Evolutionary conservation across 116 monocot species (phyloP), one percentile per base, ranked within the genome.

Genomic region (Zostera marina): DNA sequence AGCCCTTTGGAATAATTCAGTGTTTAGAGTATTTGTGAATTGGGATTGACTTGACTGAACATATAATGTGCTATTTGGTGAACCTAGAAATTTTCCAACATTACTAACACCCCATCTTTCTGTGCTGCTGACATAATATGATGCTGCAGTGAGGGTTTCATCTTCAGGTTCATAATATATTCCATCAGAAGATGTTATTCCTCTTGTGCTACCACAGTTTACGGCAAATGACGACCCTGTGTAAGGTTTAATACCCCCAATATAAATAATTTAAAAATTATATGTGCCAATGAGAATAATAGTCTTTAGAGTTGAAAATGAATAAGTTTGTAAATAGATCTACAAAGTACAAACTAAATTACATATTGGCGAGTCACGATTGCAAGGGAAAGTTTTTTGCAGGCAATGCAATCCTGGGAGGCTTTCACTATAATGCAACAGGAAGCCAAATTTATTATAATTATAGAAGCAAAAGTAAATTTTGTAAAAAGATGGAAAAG

Each of bases 61-160:
- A 60, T 82, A 79, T 42, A 23, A 64, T 42, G 38, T 69, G 38
- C 53, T 22, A 58, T 60, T 74, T 7, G 64, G 5, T 25, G 85
- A 32, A 54, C 71, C 85, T 21, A 46, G 52, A 65, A 85, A 91
- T 8, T 8, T 63, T 38, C 91, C 91, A 54, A 79, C 79, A 66
- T 62, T 85, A 63, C 91, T 85, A 54, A 82, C 79, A 22, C 66
- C 91, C 91, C 91, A 91, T 41, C 61, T 76, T 15, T 63, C 41
- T 57, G 42, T 1, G 19, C 64, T 72, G 16, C 67, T 79, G 19
- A 91, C 82, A 77, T 63, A 77, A 60, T 91, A 91, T 45, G 82
- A 91, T 67, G 91, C 79, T 44, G 81, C 46, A 7, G 25, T 68
- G 53, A 90, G 72, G 68, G 16, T 53, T 17, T 70, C 63, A 68